A percentile compares a stretch with the other conserved stretches of the same genome.
phyloP scores from a whole-genome alignment of 352 stramenopile genomes.

The Phytophthora macrochlamydospora region DNA sequence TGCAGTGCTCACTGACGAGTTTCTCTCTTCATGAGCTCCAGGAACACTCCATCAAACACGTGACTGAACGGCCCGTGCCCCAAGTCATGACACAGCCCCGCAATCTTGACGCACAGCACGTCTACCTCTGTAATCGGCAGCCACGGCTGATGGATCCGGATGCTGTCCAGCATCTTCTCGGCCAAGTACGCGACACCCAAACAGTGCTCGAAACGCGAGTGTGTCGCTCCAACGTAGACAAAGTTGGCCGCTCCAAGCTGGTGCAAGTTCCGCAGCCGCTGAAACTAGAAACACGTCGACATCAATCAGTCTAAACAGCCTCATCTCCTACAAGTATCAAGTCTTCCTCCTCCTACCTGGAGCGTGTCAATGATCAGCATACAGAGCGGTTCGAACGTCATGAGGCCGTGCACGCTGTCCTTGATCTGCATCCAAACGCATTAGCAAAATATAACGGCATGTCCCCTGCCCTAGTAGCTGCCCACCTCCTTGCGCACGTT shows the following conservation, averaged over 20 bases:
- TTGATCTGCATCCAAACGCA: conserved; percentile 54
- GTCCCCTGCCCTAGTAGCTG: too few relatives aligned
- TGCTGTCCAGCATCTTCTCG: conserved; percentile 81
- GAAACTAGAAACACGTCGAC: conserved; percentile 64
- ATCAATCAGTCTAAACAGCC: neutral
- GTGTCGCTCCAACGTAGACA: conserved; percentile 89
- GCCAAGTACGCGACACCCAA: conserved; percentile 96
- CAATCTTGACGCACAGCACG: conserved; percentile 80
- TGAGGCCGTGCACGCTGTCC: conserved; percentile 79
- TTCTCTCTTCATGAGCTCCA: conserved; percentile 56
- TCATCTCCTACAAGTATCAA: neutral
- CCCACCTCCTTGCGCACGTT: conserved; percentile 60
- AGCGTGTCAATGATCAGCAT: conserved; percentile 85
- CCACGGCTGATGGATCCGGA: conserved; percentile 86
- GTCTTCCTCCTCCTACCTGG: conserved; percentile 40
- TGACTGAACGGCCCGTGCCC: conserved; percentile 85
- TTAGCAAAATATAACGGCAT: too few relatives aligned
- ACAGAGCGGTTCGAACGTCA: conserved; percentile 80
- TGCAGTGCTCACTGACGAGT: conserved; percentile 35
- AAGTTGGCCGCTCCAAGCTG: conserved; percentile 92
- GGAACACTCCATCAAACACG: conserved; percentile 80
- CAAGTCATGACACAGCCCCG: conserved; percentile 80
- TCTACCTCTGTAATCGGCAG: conserved; percentile 84
- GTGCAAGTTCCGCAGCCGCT: conserved; percentile 94
- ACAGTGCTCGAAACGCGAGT: conserved; percentile 86